phyloP scores from a whole-genome alignment of 2,329 filamentous ascomycete genomes.

The Diplodia intermedia region DNA sequence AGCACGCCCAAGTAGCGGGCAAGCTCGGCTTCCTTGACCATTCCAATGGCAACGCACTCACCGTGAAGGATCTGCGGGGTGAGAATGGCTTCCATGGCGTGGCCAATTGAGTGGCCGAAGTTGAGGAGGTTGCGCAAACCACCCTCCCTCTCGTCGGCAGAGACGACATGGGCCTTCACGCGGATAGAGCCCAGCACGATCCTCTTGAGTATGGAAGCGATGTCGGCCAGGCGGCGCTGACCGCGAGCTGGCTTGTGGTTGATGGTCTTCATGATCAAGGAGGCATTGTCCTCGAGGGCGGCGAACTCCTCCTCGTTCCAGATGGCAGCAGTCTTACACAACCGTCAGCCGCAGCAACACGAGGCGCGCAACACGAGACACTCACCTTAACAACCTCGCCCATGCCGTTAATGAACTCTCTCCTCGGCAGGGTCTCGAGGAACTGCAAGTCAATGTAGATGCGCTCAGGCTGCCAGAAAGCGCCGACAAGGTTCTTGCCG shows the following conservation, averaged over 20 bases:
- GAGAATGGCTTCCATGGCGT: constrained; percentile 93
- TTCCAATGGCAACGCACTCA: constrained; percentile 94
- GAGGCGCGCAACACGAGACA: not conserved
- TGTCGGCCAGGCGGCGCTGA: constrained; percentile 69
- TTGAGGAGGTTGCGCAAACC: constrained; percentile 94
- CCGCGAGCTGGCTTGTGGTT: constrained; percentile 65
- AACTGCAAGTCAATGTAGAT: constrained; percentile 96
- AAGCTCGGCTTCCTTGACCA: constrained; percentile 97
- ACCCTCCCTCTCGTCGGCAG: constrained; percentile 90
- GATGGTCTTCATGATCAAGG: constrained; percentile 75
- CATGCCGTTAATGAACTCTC: constrained; percentile 99
- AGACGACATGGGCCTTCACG: constrained; percentile 94
- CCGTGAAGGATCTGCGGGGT: constrained; percentile 96
- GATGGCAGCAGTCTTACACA: constrained; percentile 80
- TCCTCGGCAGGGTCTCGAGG: constrained; percentile 83
- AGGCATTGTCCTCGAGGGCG: constrained; percentile 80
- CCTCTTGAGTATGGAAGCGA: constrained; percentile 61
- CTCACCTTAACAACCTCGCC: constrained; percentile 86
- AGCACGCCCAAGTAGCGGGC: constrained; percentile 87
- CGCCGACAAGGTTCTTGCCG: constrained; percentile 94
- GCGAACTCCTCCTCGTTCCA: constrained; percentile 90
- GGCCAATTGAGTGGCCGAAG: constrained; percentile 97
- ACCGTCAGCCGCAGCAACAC: constrained; percentile 34
- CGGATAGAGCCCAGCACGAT: constrained; percentile 88
- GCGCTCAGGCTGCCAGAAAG: constrained; percentile 94